Evolutionary conservation across 176 grass and related monocot species (phyloP), one percentile per base, ranked within the genome.

Genomic region (Carex kokanica): DNA sequence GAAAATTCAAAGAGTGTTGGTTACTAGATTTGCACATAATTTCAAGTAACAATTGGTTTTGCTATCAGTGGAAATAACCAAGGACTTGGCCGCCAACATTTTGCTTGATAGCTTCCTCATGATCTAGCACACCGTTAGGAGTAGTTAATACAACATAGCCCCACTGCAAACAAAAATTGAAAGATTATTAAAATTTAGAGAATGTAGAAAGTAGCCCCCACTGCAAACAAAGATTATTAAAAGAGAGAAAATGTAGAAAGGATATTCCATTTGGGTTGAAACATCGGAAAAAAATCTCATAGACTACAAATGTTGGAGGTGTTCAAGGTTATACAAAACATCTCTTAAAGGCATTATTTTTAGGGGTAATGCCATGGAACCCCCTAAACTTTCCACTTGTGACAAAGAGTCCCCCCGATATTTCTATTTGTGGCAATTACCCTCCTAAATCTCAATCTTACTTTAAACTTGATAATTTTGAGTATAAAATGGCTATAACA

Each of bases 131-230:
- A 61, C 89, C 91, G 70, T 93, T 95, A 24, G 96, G 89, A 45
- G 93, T 95, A 60, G 96, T 95, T 80, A 99, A 84, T 84, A 93
- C 93, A 72, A 95, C 93, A 89, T 98, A 98, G 68, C 91, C 96
- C 96, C 93, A 93, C 96, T 99, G 88, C 86, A 90, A 86, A 86
- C 77, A 9, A 86, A 45, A 63, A 84, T 17, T 29, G 45, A 6
- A 88, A 7, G 27, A 68, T 18, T 78, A 86, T 17, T 40, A 56
- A 9, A 86, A 5, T n/a, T n/a, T n/a, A 5, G 36, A 38, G 5
- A 38, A 38, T 38, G 36, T 38, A 38, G 3, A 38, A 38, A 38
- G 36, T 38, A 38, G 5, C 36, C 91, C 96, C 96, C 91, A 93
- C 96, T 99, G 88, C 86, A 90, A 86, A 86, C 77, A 9, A 84